Conservation (phyloP, 2,329 filamentous ascomycete genomes). For the Lizonia empirigonia region DNA sequence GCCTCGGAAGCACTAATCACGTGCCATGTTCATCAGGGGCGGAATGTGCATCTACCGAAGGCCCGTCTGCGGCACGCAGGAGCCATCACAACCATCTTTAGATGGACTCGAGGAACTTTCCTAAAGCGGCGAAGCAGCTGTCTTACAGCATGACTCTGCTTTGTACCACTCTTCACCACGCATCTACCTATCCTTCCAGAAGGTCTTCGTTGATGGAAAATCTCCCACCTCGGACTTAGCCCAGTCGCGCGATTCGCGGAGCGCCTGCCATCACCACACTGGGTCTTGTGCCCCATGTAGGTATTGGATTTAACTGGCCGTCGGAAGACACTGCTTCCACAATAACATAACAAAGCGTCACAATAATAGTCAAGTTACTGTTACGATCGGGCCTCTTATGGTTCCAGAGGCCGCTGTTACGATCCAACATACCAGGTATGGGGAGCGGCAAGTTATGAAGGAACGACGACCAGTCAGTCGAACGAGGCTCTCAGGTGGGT, state of each 20-base stretch:
- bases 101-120: slow-evolving; percentile 3
- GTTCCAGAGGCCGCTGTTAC: no score
- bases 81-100: slow-evolving; percentile 5
- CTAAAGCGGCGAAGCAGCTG: slow-evolving; percentile 7
- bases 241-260: slow-evolving; percentile 38
- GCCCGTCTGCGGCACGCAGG: slow-evolving; percentile 19
- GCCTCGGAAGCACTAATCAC: slow-evolving; percentile 12
- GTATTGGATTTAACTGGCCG: slow-evolving; percentile 29
- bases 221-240: slow-evolving; percentile 28
- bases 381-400: not conserved
- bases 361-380: not conserved
- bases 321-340: slow-evolving; percentile 22
- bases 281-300: slow-evolving; percentile 35
- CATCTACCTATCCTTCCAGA: slow-evolving; percentile 18
- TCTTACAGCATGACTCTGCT: slow-evolving; percentile 14
- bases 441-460: no score
- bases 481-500: no score
- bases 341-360: not conserved
- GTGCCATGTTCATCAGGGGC: slow-evolving; percentile 24
- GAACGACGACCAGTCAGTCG: no score
- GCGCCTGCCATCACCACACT: slow-evolving; percentile 30
- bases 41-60: slow-evolving; percentile 24
- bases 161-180: slow-evolving; percentile 27
- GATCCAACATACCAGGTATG: no score
- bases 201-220: slow-evolving; percentile 41